phyloP scores from a whole-genome alignment of 805 yeast genomes.

The Candida taoyuanica region DNA sequence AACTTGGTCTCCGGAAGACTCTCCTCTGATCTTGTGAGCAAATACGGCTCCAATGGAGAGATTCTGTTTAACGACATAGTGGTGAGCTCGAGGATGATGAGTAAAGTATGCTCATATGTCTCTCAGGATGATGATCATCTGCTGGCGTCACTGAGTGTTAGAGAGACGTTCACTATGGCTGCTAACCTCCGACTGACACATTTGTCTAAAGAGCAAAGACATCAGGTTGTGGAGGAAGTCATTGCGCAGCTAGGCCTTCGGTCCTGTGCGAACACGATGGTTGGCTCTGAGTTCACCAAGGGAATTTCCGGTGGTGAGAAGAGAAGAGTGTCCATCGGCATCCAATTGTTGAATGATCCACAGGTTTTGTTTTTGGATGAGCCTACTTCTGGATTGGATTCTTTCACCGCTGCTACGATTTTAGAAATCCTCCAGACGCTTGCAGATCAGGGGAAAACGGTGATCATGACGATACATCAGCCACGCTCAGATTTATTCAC shows the following conservation, averaged over 20 bases:
- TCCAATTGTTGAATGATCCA: conserved; percentile 72
- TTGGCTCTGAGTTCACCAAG: conserved; percentile 57
- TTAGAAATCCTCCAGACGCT: conserved; percentile 54
- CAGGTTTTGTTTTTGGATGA: conserved; percentile 74
- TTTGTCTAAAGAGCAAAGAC: conserved; percentile 38
- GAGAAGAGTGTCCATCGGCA: conserved; percentile 77
- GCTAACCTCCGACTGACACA: conserved; percentile 62
- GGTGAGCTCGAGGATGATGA: conserved; percentile 35
- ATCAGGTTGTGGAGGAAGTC: conserved; percentile 46
- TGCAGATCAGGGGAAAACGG: conserved; percentile 60
- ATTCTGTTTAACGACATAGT: conserved; percentile 39
- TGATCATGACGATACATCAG: conserved; percentile 79
- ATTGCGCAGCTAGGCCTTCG: conserved; percentile 62
- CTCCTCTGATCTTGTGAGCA: conserved; percentile 29
- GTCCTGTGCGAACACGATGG: conserved; percentile 72
- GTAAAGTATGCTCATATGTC: conserved; percentile 65
- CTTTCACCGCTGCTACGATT: conserved; percentile 72
- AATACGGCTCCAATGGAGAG: conserved; percentile 34
- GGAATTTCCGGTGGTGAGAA: conserved; percentile 84
- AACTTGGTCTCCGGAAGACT: conserved; percentile 61
- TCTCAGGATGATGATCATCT: conserved; percentile 78
- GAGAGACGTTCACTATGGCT: conserved; percentile 70
- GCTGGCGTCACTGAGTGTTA: conserved; percentile 66
- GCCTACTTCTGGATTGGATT: conserved; percentile 86
- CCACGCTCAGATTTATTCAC: conserved; percentile 70